These are phyloP conservation scores for Plasmodium ovale DNA, from an alignment of 169 alveolate species.

Conservation along the genomic window DNA sequence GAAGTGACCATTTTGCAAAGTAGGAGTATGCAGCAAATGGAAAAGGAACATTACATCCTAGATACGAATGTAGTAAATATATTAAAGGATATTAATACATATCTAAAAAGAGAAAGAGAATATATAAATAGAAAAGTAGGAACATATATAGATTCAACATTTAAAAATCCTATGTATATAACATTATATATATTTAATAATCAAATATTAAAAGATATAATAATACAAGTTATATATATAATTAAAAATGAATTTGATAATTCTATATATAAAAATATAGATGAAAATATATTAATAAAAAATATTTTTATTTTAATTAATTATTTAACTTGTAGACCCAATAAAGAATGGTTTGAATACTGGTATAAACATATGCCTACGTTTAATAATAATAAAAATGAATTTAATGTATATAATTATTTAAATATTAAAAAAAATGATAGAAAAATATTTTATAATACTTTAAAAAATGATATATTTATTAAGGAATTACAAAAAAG, in stretches of 20 bases:
- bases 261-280: constrained; percentile 56
- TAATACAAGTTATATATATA: constrained; percentile 39
- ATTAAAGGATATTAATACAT: constrained; percentile 52
- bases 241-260: constrained; percentile 47
- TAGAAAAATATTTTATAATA: constrained; percentile 21
- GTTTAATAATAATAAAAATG: constrained; percentile 35
- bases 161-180: constrained; percentile 70
- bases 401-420: constrained; percentile 49
- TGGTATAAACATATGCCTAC: constrained; percentile 67
- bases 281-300: constrained; percentile 28
- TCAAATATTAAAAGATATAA: constrained; percentile 42
- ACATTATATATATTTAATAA: constrained; percentile 51
- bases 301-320: constrained; percentile 35
- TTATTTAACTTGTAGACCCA: constrained; percentile 48
- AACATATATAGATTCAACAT: constrained; percentile 48
- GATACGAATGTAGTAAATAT: constrained; percentile 43
- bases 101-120: constrained; percentile 54
- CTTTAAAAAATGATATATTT: constrained; percentile 51
- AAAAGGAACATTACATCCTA: constrained; percentile 51
- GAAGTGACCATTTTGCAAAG: background rate
- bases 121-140: constrained; percentile 54
- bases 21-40: background rate
- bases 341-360: constrained; percentile 64
- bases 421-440: constrained; percentile 39
- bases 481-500: constrained; percentile 70